Conservation (phyloP, 257 asterid species). For the Cinchona pubescens region DNA sequence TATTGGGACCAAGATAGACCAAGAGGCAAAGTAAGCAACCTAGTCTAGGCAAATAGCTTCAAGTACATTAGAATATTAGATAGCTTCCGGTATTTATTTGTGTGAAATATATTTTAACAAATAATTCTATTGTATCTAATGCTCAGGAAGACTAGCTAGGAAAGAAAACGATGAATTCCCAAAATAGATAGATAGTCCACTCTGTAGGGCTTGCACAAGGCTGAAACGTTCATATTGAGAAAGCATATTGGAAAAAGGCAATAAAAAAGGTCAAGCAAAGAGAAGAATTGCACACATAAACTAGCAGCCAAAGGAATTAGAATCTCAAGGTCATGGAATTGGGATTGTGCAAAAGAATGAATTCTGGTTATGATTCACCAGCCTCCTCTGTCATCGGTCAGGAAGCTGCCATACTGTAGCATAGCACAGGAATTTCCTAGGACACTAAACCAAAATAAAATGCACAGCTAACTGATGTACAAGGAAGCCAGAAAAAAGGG, state of each 20-base stretch:
- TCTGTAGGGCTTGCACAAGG: neutral
- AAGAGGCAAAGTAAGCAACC: neutral
- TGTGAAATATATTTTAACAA: too few species aligned
- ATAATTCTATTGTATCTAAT: too few species aligned
- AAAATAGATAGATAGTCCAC: neutral
- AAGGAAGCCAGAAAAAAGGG: neutral
- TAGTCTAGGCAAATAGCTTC: neutral
- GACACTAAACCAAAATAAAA: neutral
- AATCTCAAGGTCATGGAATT: neutral
- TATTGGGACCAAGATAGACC: neutral
- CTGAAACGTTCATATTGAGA: neutral
- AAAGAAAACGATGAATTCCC: neutral
- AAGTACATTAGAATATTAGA: too few species aligned
- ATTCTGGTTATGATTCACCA: conserved; percentile 5
- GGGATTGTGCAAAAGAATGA: neutral
- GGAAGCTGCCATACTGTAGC: neutral
- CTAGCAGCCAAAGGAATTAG: neutral
- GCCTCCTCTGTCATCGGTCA: neutral
- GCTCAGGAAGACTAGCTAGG: too few species aligned
- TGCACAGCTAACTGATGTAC: neutral
- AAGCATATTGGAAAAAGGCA: neutral
- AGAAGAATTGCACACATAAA: neutral
- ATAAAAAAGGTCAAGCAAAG: neutral
- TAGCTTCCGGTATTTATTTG: neutral
- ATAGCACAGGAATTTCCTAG: neutral